These are phyloP conservation scores for Pseudohalonectria lignicola DNA, from an alignment of 2,329 filamentous ascomycete genomes.

Conservation along the genomic window DNA sequence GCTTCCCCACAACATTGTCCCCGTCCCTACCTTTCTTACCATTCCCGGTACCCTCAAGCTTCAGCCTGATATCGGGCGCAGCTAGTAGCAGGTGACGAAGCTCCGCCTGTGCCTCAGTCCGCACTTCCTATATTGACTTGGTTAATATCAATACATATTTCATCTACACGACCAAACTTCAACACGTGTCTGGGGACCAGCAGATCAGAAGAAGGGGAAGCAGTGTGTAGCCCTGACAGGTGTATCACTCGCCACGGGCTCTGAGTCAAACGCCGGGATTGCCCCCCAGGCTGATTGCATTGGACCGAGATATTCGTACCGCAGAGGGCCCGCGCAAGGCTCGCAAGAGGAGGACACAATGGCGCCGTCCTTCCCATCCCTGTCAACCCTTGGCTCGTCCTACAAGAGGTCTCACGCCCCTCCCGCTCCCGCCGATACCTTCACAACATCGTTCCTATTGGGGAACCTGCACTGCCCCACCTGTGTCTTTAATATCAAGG, in stretches of 20 bases:
- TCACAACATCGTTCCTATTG: conserved; percentile 52
- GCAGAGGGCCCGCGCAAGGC: background rate
- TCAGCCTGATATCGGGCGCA: conserved; percentile 2
- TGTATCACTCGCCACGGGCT: background rate
- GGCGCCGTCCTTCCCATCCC: background rate
- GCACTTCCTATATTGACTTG: background rate
- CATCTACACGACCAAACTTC: background rate
- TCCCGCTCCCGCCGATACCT: background rate
- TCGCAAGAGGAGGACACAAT: background rate
- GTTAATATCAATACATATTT: background rate
- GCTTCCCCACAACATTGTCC: background rate
- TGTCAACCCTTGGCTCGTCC: conserved; percentile 8
- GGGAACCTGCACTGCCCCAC: conserved; percentile 71
- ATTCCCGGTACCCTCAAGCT: background rate
- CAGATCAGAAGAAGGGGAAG: no score
- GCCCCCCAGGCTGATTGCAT: background rate
- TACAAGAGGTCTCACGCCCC: conserved; percentile 10
- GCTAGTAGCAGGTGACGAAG: background rate
- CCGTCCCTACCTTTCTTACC: background rate
- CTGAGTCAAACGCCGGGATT: conserved; percentile 1
- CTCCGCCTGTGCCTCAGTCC: background rate
- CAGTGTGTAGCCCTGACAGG: background rate
- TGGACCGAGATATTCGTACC: background rate
- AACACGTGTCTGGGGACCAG: background rate
- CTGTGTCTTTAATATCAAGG: conserved; percentile 56